A percentile compares a stretch with the other conserved stretches of the same genome.
These are phyloP conservation scores for Penicillium sclerotigenum DNA, from an alignment of 2,329 filamentous ascomycete species.

Conservation along the genomic window DNA sequence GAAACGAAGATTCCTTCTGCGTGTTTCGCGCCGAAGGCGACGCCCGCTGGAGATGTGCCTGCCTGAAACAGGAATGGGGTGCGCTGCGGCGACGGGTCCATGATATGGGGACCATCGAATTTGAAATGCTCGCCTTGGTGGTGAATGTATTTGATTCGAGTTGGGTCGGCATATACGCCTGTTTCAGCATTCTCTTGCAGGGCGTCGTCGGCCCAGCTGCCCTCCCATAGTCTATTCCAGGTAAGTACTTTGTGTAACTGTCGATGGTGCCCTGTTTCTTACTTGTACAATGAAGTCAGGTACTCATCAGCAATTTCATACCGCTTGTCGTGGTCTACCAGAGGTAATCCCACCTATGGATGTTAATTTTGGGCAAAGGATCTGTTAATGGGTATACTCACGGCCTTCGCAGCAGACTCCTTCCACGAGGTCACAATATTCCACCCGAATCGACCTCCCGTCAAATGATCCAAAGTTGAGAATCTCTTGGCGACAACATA, in stretches of 20 bases:
- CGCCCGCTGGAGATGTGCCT: constrained; percentile 17
- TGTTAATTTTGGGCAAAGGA: neutral
- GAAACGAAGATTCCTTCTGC: constrained; percentile 3
- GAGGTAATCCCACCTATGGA: constrained; percentile 35
- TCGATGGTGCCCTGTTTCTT: neutral
- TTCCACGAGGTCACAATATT: constrained; percentile 49
- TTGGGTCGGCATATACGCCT: constrained; percentile 19
- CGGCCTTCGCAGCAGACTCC: constrained; percentile 24
- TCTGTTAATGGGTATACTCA: neutral
- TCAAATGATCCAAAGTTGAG: constrained; percentile 51
- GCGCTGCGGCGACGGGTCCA: constrained; percentile 38
- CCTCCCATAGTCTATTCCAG: neutral
- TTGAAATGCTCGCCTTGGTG: constrained; percentile 31
- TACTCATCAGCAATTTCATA: constrained; percentile 4
- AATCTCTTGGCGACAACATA: constrained; percentile 53
- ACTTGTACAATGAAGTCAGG: constrained; percentile 1
- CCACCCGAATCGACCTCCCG: constrained; percentile 48
- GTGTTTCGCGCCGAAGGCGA: neutral
- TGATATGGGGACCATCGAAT: constrained; percentile 30
- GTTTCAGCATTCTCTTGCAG: constrained; percentile 3
- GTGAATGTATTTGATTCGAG: constrained; percentile 19
- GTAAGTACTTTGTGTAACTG: neutral
- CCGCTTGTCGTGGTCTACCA: constrained; percentile 27
- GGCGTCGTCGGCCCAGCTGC: neutral
- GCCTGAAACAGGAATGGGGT: constrained; percentile 44